Base-by-base conservation (phyloP, 1,284 basidiomycete genomes). In the Puccinia polysora region DNA sequence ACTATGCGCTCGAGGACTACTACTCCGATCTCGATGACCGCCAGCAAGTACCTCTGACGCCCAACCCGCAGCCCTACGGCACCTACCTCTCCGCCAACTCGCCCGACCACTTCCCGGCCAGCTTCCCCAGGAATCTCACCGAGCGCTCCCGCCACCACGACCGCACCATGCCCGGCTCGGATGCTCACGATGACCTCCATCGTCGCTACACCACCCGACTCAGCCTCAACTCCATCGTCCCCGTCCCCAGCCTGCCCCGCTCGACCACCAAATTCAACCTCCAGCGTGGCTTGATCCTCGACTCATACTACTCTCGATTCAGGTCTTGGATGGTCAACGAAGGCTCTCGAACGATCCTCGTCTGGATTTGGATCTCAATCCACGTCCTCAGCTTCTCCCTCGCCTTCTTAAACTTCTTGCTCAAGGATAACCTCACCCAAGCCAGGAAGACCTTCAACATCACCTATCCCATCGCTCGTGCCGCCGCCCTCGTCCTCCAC, bases 271-370 rank as follows among this genome's bases (percentile, higher is more conserved):
- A 69, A 74, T 59, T 56, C 43, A 6, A 65, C 63, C 25, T 69
- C 40, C 25, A 70, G 40, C 63, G 43, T 28, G 52, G 65, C 23
- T 32, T 73, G 18, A 36, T 53, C 34, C 30, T 67, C 25, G 36
- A 67, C 36, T 58, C 50, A 4, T 23, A 8, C 6, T 30, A 58
- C 36, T 50, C 53, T 8, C 18, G 80, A 75, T 84, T 86, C 77
- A 83, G 84, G 75, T 77, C 86, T 34, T 94, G 91, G 91, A 89
- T 91, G 88, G 89, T 92, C 78, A 93, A 93, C 78, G 90, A 93
- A 78, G 91, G 81, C 77, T 58, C 69, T 77, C 52, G 28, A 28
- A 7, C 12, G 18, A 15, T 23, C 15, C 38, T 53, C 14, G 7
- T 23, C 23, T 40, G 40, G 47, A 59, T 23, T 53, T 71, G 65